Conservation (phyloP, 2,329 filamentous ascomycete species). For the Hymenoscyphus linearis region DNA sequence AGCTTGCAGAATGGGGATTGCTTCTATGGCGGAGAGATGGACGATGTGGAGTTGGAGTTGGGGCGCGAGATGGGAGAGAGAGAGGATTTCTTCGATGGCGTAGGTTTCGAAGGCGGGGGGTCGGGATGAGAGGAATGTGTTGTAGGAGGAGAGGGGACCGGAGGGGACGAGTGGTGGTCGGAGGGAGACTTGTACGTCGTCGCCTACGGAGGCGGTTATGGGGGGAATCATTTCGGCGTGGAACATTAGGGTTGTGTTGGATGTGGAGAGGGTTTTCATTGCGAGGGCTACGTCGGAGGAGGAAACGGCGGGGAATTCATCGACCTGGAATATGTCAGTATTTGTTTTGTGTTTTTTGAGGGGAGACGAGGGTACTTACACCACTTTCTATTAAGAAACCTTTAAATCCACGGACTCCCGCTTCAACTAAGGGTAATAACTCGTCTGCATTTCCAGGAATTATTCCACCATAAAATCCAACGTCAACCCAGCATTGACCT, state of each 20-base stretch:
- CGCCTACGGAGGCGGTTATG: conserved; percentile 71
- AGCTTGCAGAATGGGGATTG: conserved; percentile 59
- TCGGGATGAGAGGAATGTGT: conserved; percentile 86
- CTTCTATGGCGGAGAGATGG: conserved; percentile 64
- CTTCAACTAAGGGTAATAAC: conserved; percentile 72
- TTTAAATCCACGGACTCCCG: conserved; percentile 92
- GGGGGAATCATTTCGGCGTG: conserved; percentile 98
- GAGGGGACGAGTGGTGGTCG: conserved; percentile 66
- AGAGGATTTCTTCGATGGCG: conserved; percentile 81
- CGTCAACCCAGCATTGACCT: conserved; percentile 95
- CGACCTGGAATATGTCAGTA: conserved; percentile 53
- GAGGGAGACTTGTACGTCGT: conserved; percentile 64
- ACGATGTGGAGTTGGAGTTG: conserved; percentile 83
- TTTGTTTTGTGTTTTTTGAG: not conserved
- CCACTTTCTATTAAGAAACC: conserved; percentile 96
- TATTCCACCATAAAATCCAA: conserved; percentile 96
- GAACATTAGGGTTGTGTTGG: conserved; percentile 93
- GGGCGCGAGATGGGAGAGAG: conserved; percentile 73
- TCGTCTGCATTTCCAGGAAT: conserved; percentile 83
- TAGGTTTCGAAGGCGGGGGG: conserved; percentile 88
- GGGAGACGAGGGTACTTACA: conserved; percentile 47
- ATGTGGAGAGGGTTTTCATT: conserved; percentile 73
- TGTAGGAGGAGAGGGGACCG: conserved; percentile 72
- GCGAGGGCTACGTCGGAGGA: conserved; percentile 71
- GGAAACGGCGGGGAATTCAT: conserved; percentile 92